Percentiles rank a stretch among this genome's conserved stretches.
Evolutionary conservation across 2,329 filamentous ascomycete genomes (phyloP).

Genomic region (Trichoderma sp.): DNA sequence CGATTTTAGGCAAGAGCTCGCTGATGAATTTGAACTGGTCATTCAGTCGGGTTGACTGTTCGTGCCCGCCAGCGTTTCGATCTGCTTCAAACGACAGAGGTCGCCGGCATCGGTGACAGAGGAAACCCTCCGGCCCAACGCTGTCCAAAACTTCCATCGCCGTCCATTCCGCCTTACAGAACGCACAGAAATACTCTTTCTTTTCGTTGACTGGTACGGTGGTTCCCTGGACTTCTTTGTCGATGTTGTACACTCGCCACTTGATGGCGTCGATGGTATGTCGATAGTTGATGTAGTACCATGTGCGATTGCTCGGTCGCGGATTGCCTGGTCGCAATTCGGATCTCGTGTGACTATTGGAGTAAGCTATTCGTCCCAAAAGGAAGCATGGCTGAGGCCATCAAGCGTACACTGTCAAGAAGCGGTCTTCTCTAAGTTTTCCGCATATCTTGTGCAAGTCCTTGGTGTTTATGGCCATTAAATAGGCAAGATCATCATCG

Average conservation of each 20-base stretch:
- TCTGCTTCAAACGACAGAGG: constrained; percentile 64
- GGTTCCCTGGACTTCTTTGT: constrained; percentile 81
- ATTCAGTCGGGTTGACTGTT: constrained; percentile 71
- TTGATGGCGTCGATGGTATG: constrained; percentile 95
- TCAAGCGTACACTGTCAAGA: constrained; percentile 69
- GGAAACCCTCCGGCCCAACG: constrained; percentile 67
- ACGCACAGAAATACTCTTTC: constrained; percentile 84
- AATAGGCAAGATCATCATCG: constrained; percentile 80
- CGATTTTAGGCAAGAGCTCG: constrained; percentile 71
- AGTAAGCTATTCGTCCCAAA: constrained; percentile 41
- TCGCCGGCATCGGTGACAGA: constrained; percentile 74
- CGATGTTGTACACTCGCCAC: constrained; percentile 84
- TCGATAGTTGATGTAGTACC: constrained; percentile 96
- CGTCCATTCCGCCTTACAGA: constrained; percentile 83
- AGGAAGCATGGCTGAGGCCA: not conserved
- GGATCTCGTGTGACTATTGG: constrained; percentile 55
- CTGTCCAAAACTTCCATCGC: constrained; percentile 84
- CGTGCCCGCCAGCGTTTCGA: constrained; percentile 65
- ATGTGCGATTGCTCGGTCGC: constrained; percentile 79
- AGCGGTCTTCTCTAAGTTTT: constrained; percentile 78
- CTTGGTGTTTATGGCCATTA: constrained; percentile 88
- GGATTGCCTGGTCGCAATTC: constrained; percentile 79
- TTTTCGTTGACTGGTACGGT: constrained; percentile 78
- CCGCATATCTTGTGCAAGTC: constrained; percentile 87
- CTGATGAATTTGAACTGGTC: constrained; percentile 77